Conservation (phyloP, 1,284 basidiomycete species). For the Coriolopsis trogii region DNA sequence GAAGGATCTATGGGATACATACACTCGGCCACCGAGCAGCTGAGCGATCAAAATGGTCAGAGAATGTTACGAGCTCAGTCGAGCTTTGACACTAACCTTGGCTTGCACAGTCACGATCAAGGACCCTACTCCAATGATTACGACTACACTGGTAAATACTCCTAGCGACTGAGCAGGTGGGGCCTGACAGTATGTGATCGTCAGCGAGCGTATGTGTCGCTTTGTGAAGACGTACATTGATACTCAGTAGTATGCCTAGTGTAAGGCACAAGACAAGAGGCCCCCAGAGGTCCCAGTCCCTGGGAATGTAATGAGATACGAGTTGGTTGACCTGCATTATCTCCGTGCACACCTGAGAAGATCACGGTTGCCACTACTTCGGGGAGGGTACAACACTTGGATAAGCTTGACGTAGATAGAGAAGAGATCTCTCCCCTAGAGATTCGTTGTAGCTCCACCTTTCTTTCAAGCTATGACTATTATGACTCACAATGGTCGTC, state of each 20-base stretch:
- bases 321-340: background rate
- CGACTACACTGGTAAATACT: conserved; percentile 91
- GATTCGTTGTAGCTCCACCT: background rate
- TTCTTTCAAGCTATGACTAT: background rate
- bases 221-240: conserved; percentile 64
- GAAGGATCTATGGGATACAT: conserved; percentile 35
- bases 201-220: conserved; percentile 6
- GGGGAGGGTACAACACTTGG: conserved; percentile 89
- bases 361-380: conserved; percentile 70
- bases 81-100: conserved; percentile 54
- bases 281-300: conserved; percentile 98
- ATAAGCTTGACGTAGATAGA: conserved; percentile 92
- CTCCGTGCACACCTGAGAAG: conserved; percentile 77
- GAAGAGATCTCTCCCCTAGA: conserved; percentile 79
- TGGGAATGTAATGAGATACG: conserved; percentile 32
- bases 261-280: conserved; percentile 86
- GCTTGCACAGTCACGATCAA: conserved; percentile 91
- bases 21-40: conserved; percentile 95
- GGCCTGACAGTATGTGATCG: conserved; percentile 56
- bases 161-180: conserved; percentile 82
- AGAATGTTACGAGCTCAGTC: too few relatives aligned
- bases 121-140: conserved; percentile 88
- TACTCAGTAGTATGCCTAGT: conserved; percentile 85
- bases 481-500: conserved; percentile 77
- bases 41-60: conserved; percentile 32